Evolutionary conservation across 805 yeast genomes (phyloP), one percentile per base, ranked within the genome.

Genomic region (Schwanniomyces vanrijiae): DNA sequence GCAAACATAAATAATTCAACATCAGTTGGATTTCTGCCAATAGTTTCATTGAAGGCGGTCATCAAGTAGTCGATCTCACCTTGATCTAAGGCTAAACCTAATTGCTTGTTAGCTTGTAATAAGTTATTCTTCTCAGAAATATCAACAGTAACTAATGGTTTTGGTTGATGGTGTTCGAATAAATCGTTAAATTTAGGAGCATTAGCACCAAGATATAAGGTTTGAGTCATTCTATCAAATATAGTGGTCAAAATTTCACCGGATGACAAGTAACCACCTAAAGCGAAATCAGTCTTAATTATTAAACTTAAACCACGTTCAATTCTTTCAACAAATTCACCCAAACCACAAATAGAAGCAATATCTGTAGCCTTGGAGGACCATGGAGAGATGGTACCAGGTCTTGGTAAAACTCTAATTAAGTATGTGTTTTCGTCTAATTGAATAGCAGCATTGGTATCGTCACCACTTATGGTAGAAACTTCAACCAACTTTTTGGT

Each of bases 321-420:
- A 47, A 94, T 84, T 59, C 98, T 81, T 60, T 82, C 88, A 42
- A 94, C 76, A 50, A 77, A 79, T 16, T 77, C 75, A 33, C 75
- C 79, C 50, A 94, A 77, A 8, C 97, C 97, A 71, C 96, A 89
- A 47, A 88, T 96, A 47, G 84, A 81, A 44, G 91, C 80, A 55
- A 94, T 94, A 69, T 94, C 92, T 35, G 99, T 91, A 22, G 99
- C 99, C 71, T 94, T 94, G 11, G 98, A 91, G 8, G 97, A 89
- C 99, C 99, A 94, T 28, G 99, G 98, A 21, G 98, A 91, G 55
- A 94, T 92, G 10, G 99, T 94, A 51, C 99, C 99, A 6, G 90
- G 75, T 66, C 98, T 82, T 38, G 99, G 99, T 44, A 90, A 76
- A 44, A 94, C 77, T 64, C 96, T 79, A 40, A 92, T 69, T 54